Conservation (phyloP, 257 asterid species). For the Petunia axillaris region DNA sequence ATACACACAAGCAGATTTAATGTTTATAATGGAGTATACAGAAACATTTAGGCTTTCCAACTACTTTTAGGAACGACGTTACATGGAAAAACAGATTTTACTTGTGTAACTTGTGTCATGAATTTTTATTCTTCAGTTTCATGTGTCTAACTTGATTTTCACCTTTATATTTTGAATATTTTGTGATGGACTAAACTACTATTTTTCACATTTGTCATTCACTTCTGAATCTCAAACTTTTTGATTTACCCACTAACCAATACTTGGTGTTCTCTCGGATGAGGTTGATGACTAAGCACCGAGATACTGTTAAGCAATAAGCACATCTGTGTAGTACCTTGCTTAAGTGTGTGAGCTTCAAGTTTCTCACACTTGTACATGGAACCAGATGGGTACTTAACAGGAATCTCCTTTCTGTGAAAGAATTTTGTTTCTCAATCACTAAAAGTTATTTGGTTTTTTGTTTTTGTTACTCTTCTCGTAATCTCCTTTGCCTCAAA, state of each 20-base stretch:
- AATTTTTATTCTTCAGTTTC: constrained; percentile 9
- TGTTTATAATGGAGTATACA: constrained; percentile 18
- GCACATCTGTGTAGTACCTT: constrained; percentile 22
- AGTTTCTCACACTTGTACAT: background rate
- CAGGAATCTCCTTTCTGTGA: constrained; percentile 12
- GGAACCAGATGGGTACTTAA: constrained; percentile 8
- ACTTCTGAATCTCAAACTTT: background rate
- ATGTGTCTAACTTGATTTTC: constrained; percentile 9
- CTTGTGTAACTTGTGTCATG: background rate
- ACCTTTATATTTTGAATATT: background rate
- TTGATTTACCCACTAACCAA: background rate
- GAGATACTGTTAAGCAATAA: background rate
- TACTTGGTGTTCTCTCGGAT: background rate
- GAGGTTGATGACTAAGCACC: constrained; percentile 11
- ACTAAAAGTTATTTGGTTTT: background rate
- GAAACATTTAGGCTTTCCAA: background rate
- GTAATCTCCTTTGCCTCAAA: constrained; percentile 25
- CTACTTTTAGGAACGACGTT: background rate
- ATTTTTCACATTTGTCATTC: background rate
- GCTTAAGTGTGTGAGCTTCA: background rate
- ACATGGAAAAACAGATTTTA: background rate
- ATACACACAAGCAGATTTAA: background rate
- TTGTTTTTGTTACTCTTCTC: constrained; percentile 12
- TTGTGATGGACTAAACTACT: constrained; percentile 12
- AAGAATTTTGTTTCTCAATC: background rate